Percentiles rank a stretch among this genome's conserved stretches.
Conservation (phyloP, 2,329 filamentous ascomycete genomes). For the Pseudogymnoascus sp. region DNA sequence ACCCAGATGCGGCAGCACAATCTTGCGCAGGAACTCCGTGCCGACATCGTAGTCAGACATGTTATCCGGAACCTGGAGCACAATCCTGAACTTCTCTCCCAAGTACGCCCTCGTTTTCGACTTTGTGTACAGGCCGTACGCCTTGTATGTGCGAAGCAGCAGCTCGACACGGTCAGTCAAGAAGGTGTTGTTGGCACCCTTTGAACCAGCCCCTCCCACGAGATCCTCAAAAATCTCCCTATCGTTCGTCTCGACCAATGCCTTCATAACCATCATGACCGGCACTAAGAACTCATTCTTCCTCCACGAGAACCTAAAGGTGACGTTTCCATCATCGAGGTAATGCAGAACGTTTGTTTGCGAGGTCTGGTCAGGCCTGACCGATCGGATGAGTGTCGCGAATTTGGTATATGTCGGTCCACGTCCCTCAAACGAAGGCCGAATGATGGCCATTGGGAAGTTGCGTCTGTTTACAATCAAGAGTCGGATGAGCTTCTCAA, state of each 20-base stretch:
- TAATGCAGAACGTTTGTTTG: conserved; percentile 98
- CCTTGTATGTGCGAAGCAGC: conserved; percentile 86
- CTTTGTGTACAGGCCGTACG: conserved; percentile 75
- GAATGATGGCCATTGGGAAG: conserved; percentile 88
- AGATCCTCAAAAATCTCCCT: conserved; percentile 93
- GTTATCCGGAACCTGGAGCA: conserved; percentile 75
- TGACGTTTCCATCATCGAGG: conserved; percentile 89
- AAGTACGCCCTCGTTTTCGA: conserved; percentile 77
- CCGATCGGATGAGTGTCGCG: conserved; percentile 84
- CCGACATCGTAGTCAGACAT: conserved; percentile 84
- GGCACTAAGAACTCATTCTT: conserved; percentile 97
- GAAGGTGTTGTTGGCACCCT: conserved; percentile 80
- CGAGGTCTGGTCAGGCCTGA: conserved; percentile 94
- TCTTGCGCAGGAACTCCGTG: conserved; percentile 79
- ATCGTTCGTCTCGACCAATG: conserved; percentile 90
- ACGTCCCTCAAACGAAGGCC: conserved; percentile 81
- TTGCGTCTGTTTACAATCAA: conserved; percentile 85
- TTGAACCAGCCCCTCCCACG: conserved; percentile 67
- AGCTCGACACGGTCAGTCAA: conserved; percentile 91
- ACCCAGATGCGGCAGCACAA: conserved; percentile 87
- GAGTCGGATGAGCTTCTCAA: conserved; percentile 92
- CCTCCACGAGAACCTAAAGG: conserved; percentile 94
- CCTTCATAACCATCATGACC: conserved; percentile 94
- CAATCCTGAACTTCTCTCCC: conserved; percentile 83
- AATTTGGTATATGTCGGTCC: conserved; percentile 81